Conservation (phyloP, 2,329 filamentous ascomycete genomes). For the Trichoderma brevicompactum region DNA sequence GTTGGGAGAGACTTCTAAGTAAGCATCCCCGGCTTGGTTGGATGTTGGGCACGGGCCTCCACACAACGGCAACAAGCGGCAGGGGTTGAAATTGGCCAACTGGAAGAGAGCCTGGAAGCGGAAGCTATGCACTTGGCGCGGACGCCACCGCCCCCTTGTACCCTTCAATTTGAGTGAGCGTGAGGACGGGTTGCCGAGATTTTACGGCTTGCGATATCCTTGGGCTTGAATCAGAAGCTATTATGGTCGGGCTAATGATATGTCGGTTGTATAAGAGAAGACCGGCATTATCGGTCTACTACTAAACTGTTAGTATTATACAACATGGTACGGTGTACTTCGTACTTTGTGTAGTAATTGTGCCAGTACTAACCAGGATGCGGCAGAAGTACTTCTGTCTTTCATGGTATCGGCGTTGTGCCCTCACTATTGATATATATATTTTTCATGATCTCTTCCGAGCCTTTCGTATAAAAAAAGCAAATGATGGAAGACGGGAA, state of each 20-base stretch:
- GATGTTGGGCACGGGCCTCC: conserved; percentile 16
- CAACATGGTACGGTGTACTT: background rate
- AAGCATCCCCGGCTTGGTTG: background rate
- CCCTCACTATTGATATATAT: background rate
- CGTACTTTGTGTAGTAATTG: background rate
- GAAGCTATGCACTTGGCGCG: conserved; percentile 30
- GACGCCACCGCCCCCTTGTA: conserved; percentile 21
- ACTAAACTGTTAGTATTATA: background rate
- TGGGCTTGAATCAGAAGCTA: background rate
- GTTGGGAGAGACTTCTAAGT: background rate
- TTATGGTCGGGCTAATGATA: background rate
- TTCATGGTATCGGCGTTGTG: background rate
- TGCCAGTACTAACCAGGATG: background rate
- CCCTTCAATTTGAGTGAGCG: conserved; percentile 10
- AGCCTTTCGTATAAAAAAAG: background rate
- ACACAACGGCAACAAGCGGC: conserved; percentile 16
- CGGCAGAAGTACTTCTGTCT: background rate
- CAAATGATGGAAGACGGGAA: background rate
- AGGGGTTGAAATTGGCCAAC: conserved; percentile 30
- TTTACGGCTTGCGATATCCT: background rate
- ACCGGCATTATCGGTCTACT: background rate
- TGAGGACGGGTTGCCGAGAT: background rate
- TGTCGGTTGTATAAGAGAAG: background rate
- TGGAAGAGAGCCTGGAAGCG: conserved; percentile 31
- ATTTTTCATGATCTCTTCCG: background rate